Base-by-base conservation (phyloP, 2,329 filamentous ascomycete genomes). In the Cadophora sp. region DNA sequence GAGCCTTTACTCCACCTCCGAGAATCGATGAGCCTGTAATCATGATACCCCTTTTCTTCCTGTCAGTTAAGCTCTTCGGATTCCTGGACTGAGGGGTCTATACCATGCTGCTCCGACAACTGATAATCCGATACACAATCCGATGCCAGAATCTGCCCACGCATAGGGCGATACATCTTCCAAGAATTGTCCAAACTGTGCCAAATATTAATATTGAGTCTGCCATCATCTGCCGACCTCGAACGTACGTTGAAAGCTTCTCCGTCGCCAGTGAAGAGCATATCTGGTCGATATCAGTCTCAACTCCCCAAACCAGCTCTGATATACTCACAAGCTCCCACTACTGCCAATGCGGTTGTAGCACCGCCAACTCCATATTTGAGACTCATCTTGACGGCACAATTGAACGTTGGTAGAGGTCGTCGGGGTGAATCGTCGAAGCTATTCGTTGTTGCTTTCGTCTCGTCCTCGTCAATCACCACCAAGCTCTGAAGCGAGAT, bases 31-130 rank as follows among this genome's bases (percentile, higher is more conserved):
- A 96, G 75, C 96, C 96, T 41, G 96, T 99, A 74, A 98, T 96
- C 83, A 99, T 96, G 80, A 99, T 99, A 76, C 96, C 96, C 96
- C 96, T 98, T 77, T 67, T 55, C 30, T 45, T 56, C 60, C 22
- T 36, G 64, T 71, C 59, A 72, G 69, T 59, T 16, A 56, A 47
- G 18, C 45, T 13, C 6, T 20, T 24, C 22, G 64, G 45, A 20
- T 61, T 39, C 27, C 41, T 22, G 51, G 39, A 39, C 24, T 51
- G 33, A 33, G 20, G 58, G 58, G 50, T 47, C 48, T 63, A 73
- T 88, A 98, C 96, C 96, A 99, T 86, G 95, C 95, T 78, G 96
- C 96, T 79, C 96, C 96, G 43, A 98, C 93, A 53, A 97, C 95
- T 65, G 96, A 99, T 66, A 98, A 84, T 68, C 95, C 94, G 78